A percentile compares a stretch with the other conserved stretches of the same genome.
Evolutionary conservation across 148 eudicot genomes (phyloP).

Genomic region (Linanthus parryae): DNA sequence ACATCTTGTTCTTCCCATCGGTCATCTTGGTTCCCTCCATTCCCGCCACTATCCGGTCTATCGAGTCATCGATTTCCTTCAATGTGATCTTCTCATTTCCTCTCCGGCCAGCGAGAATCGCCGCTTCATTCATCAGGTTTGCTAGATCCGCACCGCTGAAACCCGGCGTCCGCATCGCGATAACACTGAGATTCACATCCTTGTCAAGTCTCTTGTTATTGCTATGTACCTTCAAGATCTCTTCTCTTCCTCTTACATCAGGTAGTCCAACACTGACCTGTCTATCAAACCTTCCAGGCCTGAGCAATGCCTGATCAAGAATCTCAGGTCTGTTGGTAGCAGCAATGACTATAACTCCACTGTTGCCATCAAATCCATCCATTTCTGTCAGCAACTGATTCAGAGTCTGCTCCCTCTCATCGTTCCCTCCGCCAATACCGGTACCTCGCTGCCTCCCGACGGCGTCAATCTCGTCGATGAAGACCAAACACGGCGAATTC

Average conservation of each 20-base stretch:
- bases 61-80: conserved; percentile 76
- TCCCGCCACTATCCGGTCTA: conserved; percentile 77
- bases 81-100: conserved; percentile 54
- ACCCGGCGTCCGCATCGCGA: conserved; percentile 84
- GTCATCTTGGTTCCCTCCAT: conserved; percentile 87
- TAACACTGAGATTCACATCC: conserved; percentile 49
- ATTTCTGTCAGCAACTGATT: conserved; percentile 83
- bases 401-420: conserved; percentile 81
- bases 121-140: conserved; percentile 88
- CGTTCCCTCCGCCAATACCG: conserved; percentile 86
- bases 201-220: conserved; percentile 59
- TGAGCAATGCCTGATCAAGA: conserved; percentile 76
- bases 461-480: conserved; percentile 87
- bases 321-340: conserved; percentile 86
- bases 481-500: conserved; percentile 68
- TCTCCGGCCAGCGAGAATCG: conserved; percentile 85
- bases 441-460: conserved; percentile 91
- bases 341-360: conserved; percentile 78
- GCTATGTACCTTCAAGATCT: conserved; percentile 67
- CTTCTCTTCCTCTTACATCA: conserved; percentile 73
- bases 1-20: conserved; percentile 79
- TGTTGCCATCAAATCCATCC: conserved; percentile 73
- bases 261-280: conserved; percentile 69
- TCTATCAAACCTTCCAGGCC: conserved; percentile 69
- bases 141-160: conserved; percentile 89